Percentiles rank a stretch among this genome's conserved stretches.
Evolutionary conservation across 768 basidiomycete species (phyloP).

Genomic region (Tricholoma flavovirens): DNA sequence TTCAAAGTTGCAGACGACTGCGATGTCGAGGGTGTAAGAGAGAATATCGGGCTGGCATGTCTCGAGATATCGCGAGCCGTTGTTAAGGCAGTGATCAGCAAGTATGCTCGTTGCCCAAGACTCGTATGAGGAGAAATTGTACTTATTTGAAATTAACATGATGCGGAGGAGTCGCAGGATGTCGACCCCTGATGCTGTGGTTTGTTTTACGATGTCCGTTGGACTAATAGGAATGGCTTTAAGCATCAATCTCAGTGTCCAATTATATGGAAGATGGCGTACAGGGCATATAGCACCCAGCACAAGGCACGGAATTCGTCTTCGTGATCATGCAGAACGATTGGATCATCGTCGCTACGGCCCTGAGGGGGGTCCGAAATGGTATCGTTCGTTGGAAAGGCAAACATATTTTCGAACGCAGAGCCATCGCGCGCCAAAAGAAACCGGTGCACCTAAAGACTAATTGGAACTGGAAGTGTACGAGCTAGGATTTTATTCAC

Average conservation of each 20-base stretch:
- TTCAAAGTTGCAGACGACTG: not conserved
- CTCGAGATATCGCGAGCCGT: not conserved
- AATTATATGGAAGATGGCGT: not conserved
- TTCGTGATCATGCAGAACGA: constrained; percentile 8
- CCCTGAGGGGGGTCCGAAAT: not conserved
- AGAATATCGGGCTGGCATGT: not conserved
- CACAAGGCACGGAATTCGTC: constrained; percentile 15
- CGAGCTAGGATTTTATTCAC: constrained; percentile 1
- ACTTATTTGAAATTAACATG: constrained; percentile 10
- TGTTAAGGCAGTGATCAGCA: not conserved
- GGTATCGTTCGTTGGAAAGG: constrained; percentile 1
- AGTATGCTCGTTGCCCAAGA: not conserved
- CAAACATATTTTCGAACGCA: constrained; percentile 11
- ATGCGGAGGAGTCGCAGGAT: constrained; percentile 6
- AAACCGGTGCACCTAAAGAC: constrained; percentile 11
- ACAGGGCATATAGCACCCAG: constrained; percentile 17
- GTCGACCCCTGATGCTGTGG: not conserved
- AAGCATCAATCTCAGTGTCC: not conserved
- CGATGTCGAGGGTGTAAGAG: not conserved
- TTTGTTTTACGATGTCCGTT: not conserved
- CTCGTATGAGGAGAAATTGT: not conserved
- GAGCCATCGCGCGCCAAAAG: constrained; percentile 8
- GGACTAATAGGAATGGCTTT: not conserved
- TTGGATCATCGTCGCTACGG: constrained; percentile 11
- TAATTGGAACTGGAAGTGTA: not conserved